phyloP scores from a whole-genome alignment of 371 early-diverging fungal genomes.

The Rhizopus sp. region DNA sequence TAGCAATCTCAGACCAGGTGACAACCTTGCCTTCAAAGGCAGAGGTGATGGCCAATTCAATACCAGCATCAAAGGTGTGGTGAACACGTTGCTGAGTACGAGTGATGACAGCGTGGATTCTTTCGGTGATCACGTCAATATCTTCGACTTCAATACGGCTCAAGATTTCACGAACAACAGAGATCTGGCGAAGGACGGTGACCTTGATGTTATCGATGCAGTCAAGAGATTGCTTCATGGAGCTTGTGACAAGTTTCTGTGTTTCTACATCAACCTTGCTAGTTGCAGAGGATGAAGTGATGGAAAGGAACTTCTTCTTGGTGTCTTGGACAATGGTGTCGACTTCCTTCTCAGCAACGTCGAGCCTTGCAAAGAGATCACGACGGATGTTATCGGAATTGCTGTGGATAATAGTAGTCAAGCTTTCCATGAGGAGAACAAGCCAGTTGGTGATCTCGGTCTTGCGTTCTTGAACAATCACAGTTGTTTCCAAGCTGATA shows the following conservation, averaged over 20 bases:
- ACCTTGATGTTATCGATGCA: slow-evolving; percentile 34
- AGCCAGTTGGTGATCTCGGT: slow-evolving; percentile 29
- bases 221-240: slow-evolving; percentile 39
- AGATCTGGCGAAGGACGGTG: slow-evolving; percentile 26
- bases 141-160: slow-evolving; percentile 31
- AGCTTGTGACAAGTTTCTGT: slow-evolving; percentile 21
- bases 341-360: slow-evolving; percentile 26
- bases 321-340: slow-evolving; percentile 17
- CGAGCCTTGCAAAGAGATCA: slow-evolving; percentile 20
- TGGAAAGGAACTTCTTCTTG: slow-evolving; percentile 18
- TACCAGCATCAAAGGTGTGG: slow-evolving; percentile 34
- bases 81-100: slow-evolving; percentile 34
- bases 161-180: slow-evolving; percentile 31
- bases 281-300: slow-evolving; percentile 18
- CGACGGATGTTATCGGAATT: slow-evolving; percentile 26
- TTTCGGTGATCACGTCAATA: slow-evolving; percentile 19
- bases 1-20: slow-evolving; percentile 41
- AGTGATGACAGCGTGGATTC: slow-evolving; percentile 21
- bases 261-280: slow-evolving; percentile 16
- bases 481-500: slow-evolving; percentile 26
- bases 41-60: slow-evolving; percentile 31
- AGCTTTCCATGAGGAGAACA: slow-evolving; percentile 26
- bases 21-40: slow-evolving; percentile 47
- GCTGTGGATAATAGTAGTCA: slow-evolving; percentile 25
- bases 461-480: slow-evolving; percentile 38